Evolutionary conservation across 1,139 yeast species (phyloP).

Genomic region (Wickerhamomyces sp.): DNA sequence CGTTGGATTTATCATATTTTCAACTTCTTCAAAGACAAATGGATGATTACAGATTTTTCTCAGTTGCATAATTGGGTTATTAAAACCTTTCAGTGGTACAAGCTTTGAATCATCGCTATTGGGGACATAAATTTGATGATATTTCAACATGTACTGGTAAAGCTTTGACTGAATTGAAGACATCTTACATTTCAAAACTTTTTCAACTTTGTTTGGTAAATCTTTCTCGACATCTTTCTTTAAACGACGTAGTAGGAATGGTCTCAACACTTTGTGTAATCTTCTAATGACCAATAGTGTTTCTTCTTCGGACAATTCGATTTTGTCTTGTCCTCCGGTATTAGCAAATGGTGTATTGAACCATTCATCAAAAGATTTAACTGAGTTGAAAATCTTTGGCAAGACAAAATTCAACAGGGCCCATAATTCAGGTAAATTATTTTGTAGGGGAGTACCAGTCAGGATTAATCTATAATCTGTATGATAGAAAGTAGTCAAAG

Average conservation of each 20-base stretch:
- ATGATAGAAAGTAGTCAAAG: conserved; percentile 68
- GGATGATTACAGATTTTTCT: conserved; percentile 97
- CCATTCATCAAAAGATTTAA: conserved; percentile 86
- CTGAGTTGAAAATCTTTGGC: conserved; percentile 79
- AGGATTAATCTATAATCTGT: conserved; percentile 74
- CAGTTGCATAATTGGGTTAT: conserved; percentile 92
- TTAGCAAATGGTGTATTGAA: conserved; percentile 82
- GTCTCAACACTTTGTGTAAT: conserved; percentile 92
- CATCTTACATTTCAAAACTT: conserved; percentile 91
- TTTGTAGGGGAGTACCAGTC: conserved; percentile 87
- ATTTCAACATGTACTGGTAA: conserved; percentile 73
- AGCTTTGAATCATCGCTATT: conserved; percentile 41
- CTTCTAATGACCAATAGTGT: conserved; percentile 89
- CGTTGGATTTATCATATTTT: conserved; percentile 75
- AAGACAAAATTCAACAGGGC: conserved; percentile 73
- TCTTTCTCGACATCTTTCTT: conserved; percentile 97
- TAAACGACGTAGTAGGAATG: conserved; percentile 88
- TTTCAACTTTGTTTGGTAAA: conserved; percentile 92
- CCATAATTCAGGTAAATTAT: conserved; percentile 82
- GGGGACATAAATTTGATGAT: conserved; percentile 62
- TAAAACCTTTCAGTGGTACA: conserved; percentile 74
- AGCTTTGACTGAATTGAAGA: conserved; percentile 79
- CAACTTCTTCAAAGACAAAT: conserved; percentile 93
- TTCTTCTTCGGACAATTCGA: conserved; percentile 87
- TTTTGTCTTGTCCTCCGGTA: conserved; percentile 77